Evolutionary conservation across 257 asterid genomes (phyloP), one percentile per base, ranked within the genome.

Genomic region (Salvia miltiorrhiza): DNA sequence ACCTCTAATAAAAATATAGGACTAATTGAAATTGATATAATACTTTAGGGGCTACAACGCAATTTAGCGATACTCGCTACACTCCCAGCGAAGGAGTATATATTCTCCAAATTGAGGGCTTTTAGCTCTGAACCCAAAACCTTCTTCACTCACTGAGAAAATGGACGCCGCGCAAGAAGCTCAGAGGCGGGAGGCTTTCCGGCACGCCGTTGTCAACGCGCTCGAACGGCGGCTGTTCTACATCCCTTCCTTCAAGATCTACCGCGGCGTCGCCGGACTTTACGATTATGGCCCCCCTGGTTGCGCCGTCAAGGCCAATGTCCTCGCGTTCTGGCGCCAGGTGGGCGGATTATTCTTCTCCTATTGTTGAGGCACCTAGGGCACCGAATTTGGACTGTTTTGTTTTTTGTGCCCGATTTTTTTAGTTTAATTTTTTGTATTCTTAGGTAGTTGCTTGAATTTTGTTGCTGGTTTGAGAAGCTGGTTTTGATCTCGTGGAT

Each of bases 201-300:
- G 97, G 57, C 92, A 85, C 39, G 76, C 87, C 52, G 89, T 85
- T 60, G 83, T 73, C 16, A 89, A 89, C 77, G 82, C 96, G 3
- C 98, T 92, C 13, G 96, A 87, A 4, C 93, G 94, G 69, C 93
- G 95, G 12, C 60, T 86, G 2, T 92, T 92, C 49, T 92, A 79
- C 77, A 86, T 81, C 37, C 96, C 98, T 8, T 86, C 96, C 1
- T 92, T 92, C 79, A 89, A 82, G 70, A 92, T 89, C 77, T 92
- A 92, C 78, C 70, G 98, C 3, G 95, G 98, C 7, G 96, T 92
- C 10, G 95, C 98, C 14, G 98, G 96, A 0, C 83, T 89, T 8
- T 89, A 86, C 56, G 98, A 92, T 65, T 92, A 86, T 52, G 98
- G 96, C 2, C 98, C 98, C 1, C 98, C 98, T 11, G 98, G 96